Evolutionary conservation across 2,329 filamentous ascomycete species (phyloP).

Genomic region (Talaromyces funiculosus): DNA sequence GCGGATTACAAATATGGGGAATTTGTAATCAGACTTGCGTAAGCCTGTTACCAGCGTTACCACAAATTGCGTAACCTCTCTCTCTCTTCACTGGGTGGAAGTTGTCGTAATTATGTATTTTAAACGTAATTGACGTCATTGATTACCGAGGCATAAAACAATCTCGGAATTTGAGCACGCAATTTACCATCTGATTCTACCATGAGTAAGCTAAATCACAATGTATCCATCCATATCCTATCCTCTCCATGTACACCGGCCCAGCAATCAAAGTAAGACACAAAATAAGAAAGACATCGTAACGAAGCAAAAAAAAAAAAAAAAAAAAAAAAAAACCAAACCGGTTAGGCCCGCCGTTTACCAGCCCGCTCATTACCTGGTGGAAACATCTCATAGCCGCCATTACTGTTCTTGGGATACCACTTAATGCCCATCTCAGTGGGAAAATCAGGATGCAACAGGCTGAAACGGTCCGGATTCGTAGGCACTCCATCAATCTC

Average conservation of each 20-base stretch:
- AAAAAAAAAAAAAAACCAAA: background rate
- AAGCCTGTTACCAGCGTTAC: background rate
- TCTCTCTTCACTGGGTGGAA: slow-evolving; percentile 20
- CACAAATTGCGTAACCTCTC: slow-evolving; percentile 15
- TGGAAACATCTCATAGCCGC: slow-evolving; percentile 22
- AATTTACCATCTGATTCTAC: background rate
- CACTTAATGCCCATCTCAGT: slow-evolving; percentile 39
- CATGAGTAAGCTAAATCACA: background rate
- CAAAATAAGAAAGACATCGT: background rate
- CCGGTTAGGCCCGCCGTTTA: slow-evolving; percentile 6
- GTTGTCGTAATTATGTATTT: background rate
- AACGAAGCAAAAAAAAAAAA: background rate
- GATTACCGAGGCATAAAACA: background rate
- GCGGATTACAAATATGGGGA: background rate
- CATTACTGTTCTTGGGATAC: slow-evolving; percentile 26
- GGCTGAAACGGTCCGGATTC: slow-evolving; percentile 32
- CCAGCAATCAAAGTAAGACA: background rate
- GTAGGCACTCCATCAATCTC: slow-evolving; percentile 27
- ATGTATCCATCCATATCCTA: background rate
- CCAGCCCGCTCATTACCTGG: slow-evolving; percentile 12
- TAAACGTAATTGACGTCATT: background rate
- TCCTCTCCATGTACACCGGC: slow-evolving; percentile 1
- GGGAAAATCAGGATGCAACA: slow-evolving; percentile 42
- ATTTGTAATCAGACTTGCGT: slow-evolving; percentile 8
- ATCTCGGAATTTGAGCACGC: background rate